Base-by-base conservation (phyloP, 495 filamentous ascomycete genomes). In the Xylaria acuta region DNA sequence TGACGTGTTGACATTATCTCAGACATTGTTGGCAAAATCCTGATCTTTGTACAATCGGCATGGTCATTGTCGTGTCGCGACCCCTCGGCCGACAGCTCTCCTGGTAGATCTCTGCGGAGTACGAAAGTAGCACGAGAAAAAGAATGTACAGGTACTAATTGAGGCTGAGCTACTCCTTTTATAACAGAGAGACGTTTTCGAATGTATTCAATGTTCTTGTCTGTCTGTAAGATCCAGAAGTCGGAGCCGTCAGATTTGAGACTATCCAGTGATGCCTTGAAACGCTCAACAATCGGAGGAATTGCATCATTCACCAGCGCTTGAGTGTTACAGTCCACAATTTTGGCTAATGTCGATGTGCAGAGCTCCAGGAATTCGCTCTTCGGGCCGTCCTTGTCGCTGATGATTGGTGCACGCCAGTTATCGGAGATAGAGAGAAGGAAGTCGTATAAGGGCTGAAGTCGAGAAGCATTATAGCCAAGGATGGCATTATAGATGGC, bases 51-150 rank as follows among this genome's bases (percentile, higher is more conserved):
- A 63, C 92, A 91, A 76, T 87, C 80, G 1, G 80, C 82, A 60
- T 86, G 78, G 77, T 93, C 91, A 75, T 93, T 94, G 76, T 93
- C 87, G 71, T 94, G 91, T 14, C 91, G 84, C 11, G 80, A 80
- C 1, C 89, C 89, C 14, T 82, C 78, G 4, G 69, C 63, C 3
- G 87, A 89, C 3, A 89, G 78, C 25, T 80, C 70, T 2, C 89
- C 89, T 16, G 88, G 89, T 18, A 83, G 73, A 70, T 88, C 86
- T 16, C 79, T 77, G 53, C 76, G 69, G 7, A 87, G 59, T n/a
- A 80, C 71, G 67, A 86, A 86, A 51, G 65, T 34, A 18, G 70
- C 27, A 32, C 59, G 27, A 41, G 62, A 12, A 43, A 49, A 5
- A 12, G 40, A 0, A 11, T 40, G 30, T 22, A 66, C 20, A 11